A percentile compares a stretch with the other conserved stretches of the same genome.
phyloP scores from a whole-genome alignment of 805 yeast genomes.

The Dipodascus geniculatus region DNA sequence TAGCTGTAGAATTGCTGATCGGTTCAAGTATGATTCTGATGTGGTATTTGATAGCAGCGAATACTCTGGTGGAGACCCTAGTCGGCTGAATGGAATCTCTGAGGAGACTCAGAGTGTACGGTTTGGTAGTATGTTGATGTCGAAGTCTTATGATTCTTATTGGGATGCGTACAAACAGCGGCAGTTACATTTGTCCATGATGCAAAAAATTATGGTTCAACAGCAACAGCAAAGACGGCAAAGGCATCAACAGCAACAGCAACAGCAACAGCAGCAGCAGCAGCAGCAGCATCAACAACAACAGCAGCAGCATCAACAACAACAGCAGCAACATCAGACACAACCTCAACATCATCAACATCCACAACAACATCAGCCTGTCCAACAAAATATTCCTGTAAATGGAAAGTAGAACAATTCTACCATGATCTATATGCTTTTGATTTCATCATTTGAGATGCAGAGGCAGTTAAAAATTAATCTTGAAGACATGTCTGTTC shows the following conservation, averaged over 20 bases:
- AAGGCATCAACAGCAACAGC: slow-evolving; percentile 23
- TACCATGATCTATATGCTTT: not conserved
- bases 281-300: slow-evolving; percentile 15
- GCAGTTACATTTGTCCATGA: slow-evolving; percentile 38
- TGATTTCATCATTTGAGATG: not conserved
- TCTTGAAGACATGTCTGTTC: no score
- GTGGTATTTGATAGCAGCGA: slow-evolving; percentile 30
- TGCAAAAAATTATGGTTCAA: slow-evolving; percentile 29
- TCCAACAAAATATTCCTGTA: not conserved
- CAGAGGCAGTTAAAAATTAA: no score
- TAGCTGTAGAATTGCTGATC: slow-evolving; percentile 30
- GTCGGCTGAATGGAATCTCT: slow-evolving; percentile 68
- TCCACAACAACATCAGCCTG: slow-evolving; percentile 5
- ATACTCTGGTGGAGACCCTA: slow-evolving; percentile 67
- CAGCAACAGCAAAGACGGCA: slow-evolving; percentile 26
- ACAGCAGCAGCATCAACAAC: slow-evolving; percentile 14
- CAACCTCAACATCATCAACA: slow-evolving; percentile 11
- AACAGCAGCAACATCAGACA: slow-evolving; percentile 13
- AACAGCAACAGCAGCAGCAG: slow-evolving; percentile 15
- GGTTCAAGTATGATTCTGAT: slow-evolving; percentile 61
- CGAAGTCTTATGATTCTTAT: slow-evolving; percentile 73
- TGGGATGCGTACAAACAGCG: slow-evolving; percentile 67
- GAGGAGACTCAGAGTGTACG: slow-evolving; percentile 82
- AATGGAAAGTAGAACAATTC: not conserved
- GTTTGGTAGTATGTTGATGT: slow-evolving; percentile 81